Evolutionary conservation across 2,329 filamentous ascomycete species (phyloP).

Genomic region (Phialocephala sp.): DNA sequence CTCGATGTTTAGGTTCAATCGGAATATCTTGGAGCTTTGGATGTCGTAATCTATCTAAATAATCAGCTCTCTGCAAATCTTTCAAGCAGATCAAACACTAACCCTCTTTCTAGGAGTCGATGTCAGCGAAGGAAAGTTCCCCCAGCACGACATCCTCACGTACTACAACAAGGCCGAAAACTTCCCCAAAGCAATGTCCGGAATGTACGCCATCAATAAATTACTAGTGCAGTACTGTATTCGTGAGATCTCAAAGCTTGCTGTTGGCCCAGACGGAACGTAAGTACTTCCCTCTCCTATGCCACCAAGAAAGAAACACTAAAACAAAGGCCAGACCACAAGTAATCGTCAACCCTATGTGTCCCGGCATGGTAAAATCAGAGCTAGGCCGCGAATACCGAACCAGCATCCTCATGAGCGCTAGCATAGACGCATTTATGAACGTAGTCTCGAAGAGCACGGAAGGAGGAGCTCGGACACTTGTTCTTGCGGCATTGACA

Average conservation of each 20-base stretch:
- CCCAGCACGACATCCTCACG: conserved; percentile 33
- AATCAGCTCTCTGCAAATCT: background rate
- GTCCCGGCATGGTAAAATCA: conserved; percentile 36
- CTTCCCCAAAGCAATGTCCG: conserved; percentile 19
- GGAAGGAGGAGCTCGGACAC: conserved; percentile 42
- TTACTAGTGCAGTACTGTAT: conserved; percentile 37
- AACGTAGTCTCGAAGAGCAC: conserved; percentile 36
- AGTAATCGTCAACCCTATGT: conserved; percentile 36
- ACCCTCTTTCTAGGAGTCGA: conserved; percentile 16
- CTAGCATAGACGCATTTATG: conserved; percentile 28
- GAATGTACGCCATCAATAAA: conserved; percentile 37
- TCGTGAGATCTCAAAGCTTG: conserved; percentile 37
- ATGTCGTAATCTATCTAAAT: too few species aligned
- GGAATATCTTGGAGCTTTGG: too few species aligned
- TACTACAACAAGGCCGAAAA: conserved; percentile 34
- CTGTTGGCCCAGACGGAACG: conserved; percentile 29
- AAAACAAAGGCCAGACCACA: conserved; percentile 26
- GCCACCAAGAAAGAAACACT: background rate
- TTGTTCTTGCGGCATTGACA: conserved; percentile 39
- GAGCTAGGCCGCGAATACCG: conserved; percentile 35
- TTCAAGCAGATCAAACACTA: background rate
- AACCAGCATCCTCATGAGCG: conserved; percentile 26
- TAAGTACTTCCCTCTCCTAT: conserved; percentile 12
- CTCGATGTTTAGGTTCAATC: too few species aligned
- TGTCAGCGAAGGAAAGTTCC: conserved; percentile 25